Evolutionary conservation across 768 basidiomycete species (phyloP), one percentile per base, ranked within the genome.

Genomic region (Hericium rajendrae): DNA sequence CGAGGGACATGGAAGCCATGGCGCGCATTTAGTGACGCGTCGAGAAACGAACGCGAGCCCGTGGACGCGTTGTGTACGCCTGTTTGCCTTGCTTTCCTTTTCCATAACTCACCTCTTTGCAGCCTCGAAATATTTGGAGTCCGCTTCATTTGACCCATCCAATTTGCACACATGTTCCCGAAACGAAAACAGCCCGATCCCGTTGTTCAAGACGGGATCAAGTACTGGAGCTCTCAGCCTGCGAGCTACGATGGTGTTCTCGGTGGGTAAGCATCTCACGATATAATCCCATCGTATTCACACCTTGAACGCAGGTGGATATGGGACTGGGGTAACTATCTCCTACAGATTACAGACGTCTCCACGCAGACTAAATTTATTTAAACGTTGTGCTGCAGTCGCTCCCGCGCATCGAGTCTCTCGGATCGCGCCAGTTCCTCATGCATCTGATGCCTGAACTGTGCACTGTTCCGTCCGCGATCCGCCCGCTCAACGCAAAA

Each of bases 181-280:
- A 22, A 24, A 39, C 62, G 59, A 58, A 58, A 1, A 20, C 28
- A 24, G 24, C 49, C 24, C 39, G 70, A 73, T 50, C 83, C 90
- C 0, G 76, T 86, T 57, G 75, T 92, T 28, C 71, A 86, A 57
- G 81, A 85, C 39, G 91, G 95, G 15, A 82, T 97, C 48, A 74
- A 81, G 20, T 98, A 97, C 69, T 98, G 95, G 95, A 78, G 76
- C 20, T 75, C 75, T 1, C 88, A 92, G 61, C 84, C 88, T 8
- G 89, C 94, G 3, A 88, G 74, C 59, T 79, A 88, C 32, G 84
- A 97, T 65, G 92, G 94, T 49, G 94, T 97, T 9, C 79, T 97
- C 26, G 94, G 91, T 68, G 69, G 64, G 73, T 67, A 13, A 48
- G 48, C 57, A 51, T 18, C 20, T n/a, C 56, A 10, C 11, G 43